phyloP scores from a whole-genome alignment of 257 asterid species.

The Rauvolfia tetraphylla region DNA sequence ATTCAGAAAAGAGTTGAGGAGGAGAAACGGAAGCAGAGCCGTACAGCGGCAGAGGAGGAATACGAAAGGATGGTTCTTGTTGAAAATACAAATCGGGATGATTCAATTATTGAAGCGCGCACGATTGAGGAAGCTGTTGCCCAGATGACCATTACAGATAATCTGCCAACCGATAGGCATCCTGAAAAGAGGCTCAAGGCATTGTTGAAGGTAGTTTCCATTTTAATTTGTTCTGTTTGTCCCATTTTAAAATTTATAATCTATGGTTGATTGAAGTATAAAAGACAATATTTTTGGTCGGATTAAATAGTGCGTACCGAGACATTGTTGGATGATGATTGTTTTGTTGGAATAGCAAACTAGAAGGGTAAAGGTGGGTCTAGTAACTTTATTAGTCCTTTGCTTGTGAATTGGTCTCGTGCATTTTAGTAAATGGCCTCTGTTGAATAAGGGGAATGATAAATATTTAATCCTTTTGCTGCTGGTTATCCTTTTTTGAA shows the following conservation, averaged over 20 bases:
- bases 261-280: neutral
- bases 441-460: neutral
- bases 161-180: constrained; percentile 75
- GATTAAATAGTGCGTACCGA: neutral
- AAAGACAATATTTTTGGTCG: neutral
- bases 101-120: constrained; percentile 70
- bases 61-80: constrained; percentile 68
- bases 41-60: constrained; percentile 80
- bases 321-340: neutral
- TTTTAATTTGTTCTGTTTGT: too few species aligned
- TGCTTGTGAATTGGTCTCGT: neutral
- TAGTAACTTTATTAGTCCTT: neutral
- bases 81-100: constrained; percentile 75
- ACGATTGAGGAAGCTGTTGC: constrained; percentile 83
- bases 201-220: constrained; percentile 58
- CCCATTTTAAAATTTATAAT: neutral
- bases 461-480: neutral
- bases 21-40: constrained; percentile 63
- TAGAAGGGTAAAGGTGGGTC: neutral
- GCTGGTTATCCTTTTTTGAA: neutral
- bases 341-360: neutral
- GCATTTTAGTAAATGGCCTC: neutral
- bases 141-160: constrained; percentile 53
- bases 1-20: constrained; percentile 59
- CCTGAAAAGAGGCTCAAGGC: constrained; percentile 97